These are phyloP conservation scores for Xanthoparmelia taractica DNA, from an alignment of 495 filamentous ascomycete genomes.

Conservation along the genomic window DNA sequence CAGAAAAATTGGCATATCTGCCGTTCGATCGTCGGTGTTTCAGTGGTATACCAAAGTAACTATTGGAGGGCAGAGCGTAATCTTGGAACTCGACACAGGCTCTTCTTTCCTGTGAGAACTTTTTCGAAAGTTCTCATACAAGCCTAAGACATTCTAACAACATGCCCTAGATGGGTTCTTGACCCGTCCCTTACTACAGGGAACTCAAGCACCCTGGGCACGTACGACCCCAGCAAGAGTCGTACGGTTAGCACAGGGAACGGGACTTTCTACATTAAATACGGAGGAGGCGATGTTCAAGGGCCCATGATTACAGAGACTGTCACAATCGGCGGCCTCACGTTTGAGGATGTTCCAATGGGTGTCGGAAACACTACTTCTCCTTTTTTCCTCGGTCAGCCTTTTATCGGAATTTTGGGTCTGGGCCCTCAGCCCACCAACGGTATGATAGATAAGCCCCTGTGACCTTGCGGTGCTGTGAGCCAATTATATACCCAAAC, in stretches of 20 bases:
- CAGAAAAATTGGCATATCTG: neutral
- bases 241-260: neutral
- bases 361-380: neutral
- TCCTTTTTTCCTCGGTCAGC: neutral
- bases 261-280: neutral
- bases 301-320: neutral
- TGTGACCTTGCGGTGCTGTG: neutral
- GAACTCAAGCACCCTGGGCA: neutral
- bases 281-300: neutral
- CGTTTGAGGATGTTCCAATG: neutral
- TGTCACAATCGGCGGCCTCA: neutral
- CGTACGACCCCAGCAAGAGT: neutral
- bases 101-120: neutral
- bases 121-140: neutral
- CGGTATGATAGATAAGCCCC: neutral
- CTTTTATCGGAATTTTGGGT: neutral
- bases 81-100: constrained; percentile 1
- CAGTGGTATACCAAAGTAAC: neutral
- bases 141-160: neutral
- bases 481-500: too few relatives aligned
- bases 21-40: neutral
- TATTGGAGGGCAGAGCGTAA: constrained; percentile 3
- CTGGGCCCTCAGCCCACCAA: neutral
- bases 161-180: neutral
- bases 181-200: neutral